Evolutionary conservation across 1,139 yeast species (phyloP).

Genomic region (Yamadazyma conglobata): DNA sequence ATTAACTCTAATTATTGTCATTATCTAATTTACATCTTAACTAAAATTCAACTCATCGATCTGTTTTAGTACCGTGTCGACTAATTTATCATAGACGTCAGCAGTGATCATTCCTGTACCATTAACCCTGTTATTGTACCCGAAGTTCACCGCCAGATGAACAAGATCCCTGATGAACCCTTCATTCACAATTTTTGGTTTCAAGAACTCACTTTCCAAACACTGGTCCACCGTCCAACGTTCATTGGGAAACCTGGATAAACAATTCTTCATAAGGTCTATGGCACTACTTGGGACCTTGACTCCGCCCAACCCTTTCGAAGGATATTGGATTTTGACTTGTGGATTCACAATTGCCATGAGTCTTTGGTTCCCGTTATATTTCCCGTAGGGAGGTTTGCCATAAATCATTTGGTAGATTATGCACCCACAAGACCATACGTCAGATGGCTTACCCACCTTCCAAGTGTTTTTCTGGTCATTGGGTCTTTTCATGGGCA

Average conservation of each 20-base stretch:
- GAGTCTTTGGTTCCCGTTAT: slow-evolving; percentile 73
- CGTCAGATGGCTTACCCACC: slow-evolving; percentile 93
- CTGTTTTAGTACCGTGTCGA: slow-evolving; percentile 39
- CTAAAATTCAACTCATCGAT: slow-evolving; percentile 39
- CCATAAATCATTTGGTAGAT: slow-evolving; percentile 95
- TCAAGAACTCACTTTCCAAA: slow-evolving; percentile 55
- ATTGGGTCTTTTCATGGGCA: slow-evolving; percentile 22
- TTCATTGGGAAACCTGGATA: slow-evolving; percentile 66
- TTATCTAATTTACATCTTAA: slow-evolving; percentile 9
- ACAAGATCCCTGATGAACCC: slow-evolving; percentile 67
- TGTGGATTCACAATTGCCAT: slow-evolving; percentile 87
- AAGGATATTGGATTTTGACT: slow-evolving; percentile 69
- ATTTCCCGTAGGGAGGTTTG: slow-evolving; percentile 82
- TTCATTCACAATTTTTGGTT: slow-evolving; percentile 71
- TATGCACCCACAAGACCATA: slow-evolving; percentile 98
- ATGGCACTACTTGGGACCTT: slow-evolving; percentile 67
- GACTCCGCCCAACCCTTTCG: slow-evolving; percentile 58
- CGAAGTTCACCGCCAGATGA: slow-evolving; percentile 71
- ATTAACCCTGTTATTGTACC: slow-evolving; percentile 39
- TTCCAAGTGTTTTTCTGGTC: slow-evolving; percentile 59
- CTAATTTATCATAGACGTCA: slow-evolving; percentile 41
- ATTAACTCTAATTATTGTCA: slow-evolving; percentile 2
- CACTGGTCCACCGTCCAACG: slow-evolving; percentile 67
- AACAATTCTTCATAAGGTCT: slow-evolving; percentile 69
- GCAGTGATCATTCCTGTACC: slow-evolving; percentile 34